Evolutionary conservation across 2,329 filamentous ascomycete genomes (phyloP).

Genomic region (Metarhizium brunneum): DNA sequence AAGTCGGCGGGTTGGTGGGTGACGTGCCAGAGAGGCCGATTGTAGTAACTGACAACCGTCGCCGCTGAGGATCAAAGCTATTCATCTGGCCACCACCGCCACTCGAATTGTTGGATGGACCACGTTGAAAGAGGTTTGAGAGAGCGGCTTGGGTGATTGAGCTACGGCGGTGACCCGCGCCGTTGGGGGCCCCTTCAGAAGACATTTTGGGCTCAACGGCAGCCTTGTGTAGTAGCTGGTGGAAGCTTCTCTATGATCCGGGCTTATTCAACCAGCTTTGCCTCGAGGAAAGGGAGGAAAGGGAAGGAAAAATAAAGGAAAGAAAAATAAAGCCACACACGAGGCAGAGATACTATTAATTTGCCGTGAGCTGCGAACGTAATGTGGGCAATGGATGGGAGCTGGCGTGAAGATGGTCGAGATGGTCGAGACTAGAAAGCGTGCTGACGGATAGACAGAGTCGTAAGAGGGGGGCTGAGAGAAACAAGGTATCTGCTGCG

Average conservation of each 20-base stretch:
- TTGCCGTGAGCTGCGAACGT: background rate
- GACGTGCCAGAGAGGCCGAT: constrained; percentile 65
- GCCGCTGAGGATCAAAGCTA: constrained; percentile 48
- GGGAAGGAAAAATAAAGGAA: background rate
- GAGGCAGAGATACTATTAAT: background rate
- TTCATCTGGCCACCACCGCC: constrained; percentile 28
- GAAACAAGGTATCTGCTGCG: background rate
- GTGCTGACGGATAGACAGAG: background rate
- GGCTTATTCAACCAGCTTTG: background rate
- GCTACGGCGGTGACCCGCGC: constrained; percentile 39
- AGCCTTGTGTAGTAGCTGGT: background rate
- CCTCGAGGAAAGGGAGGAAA: background rate
- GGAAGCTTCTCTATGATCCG: background rate
- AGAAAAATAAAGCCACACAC: background rate
- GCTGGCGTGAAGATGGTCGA: background rate
- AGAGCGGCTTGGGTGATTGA: constrained; percentile 49
- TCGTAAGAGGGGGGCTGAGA: background rate
- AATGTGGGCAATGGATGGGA: background rate
- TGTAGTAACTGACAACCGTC: constrained; percentile 66
- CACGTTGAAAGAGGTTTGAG: constrained; percentile 49
- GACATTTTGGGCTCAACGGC: constrained; percentile 18
- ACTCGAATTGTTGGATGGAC: constrained; percentile 36
- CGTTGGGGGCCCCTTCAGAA: constrained; percentile 24
- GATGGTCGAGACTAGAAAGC: background rate
- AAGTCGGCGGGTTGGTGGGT: constrained; percentile 44